Base-by-base conservation (phyloP, 805 yeast genomes). In the Metschnikowia continentalis region DNA sequence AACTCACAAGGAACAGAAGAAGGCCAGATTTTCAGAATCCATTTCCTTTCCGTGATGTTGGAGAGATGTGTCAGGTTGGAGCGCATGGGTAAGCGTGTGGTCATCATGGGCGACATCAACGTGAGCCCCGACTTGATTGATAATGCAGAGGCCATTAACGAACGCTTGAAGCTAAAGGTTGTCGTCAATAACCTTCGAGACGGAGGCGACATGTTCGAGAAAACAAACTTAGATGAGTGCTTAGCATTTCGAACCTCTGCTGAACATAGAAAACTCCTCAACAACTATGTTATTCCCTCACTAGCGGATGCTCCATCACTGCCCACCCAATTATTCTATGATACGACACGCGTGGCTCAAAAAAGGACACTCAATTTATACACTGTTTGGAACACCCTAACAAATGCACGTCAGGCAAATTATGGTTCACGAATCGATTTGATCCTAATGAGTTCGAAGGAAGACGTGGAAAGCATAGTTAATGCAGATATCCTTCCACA, bases 301-400 rank as follows among this genome's bases (percentile, higher is more conserved):
- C 42, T 62, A 15, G 49, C 54, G 6, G 47, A 41, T 13, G 56
- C 54, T 5, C 42, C 54, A 3, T 35, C 17, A 3, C 6, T 19
- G 2, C 42, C 33, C 2, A 36, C 51, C 1, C 70, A 68, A 39
- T 68, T 79, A 8, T 61, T 87, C 32, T 64, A 76, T 49, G 95
- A 88, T 62, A 71, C 84, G 0, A 78, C 84, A 0, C 72, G 97
- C 41, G 62, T 66, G 30, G 50, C 63, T 2, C 84, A 84, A 54
- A 83, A 86, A 0, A 67, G 85, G 14, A 71, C 82, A 44, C 63
- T 78, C 60, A 82, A 80, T 20, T 74, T 90, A 80, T 94, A 86
- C 63, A 90, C 97, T 0, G 94, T 91, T 43, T 92, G 99, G 99
- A 91, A 90, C 66, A 86, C 90, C 1, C 67, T 83, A 57, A 79